Evolutionary conservation across 441 rosid genomes (phyloP).

Genomic region (Populus tomentosa): DNA sequence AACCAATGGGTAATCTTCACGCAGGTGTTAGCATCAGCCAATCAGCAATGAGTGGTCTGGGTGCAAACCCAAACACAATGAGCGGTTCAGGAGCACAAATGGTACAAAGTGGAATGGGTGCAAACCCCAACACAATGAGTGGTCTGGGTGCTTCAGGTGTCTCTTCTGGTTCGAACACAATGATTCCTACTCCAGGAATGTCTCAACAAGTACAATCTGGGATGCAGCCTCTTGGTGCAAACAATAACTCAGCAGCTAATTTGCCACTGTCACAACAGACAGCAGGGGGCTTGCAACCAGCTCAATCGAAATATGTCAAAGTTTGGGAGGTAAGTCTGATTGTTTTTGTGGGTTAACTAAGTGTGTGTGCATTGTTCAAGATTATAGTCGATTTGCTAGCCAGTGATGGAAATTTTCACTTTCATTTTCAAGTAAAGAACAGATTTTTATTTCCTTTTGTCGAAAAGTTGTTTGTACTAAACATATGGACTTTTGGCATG

Average conservation of each 20-base stretch:
- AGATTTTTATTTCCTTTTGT: background rate
- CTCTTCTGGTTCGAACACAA: slow-evolving; percentile 66
- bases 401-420: background rate
- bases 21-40: slow-evolving; percentile 46
- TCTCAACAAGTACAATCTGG: slow-evolving; percentile 71
- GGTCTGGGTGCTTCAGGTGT: slow-evolving; percentile 60
- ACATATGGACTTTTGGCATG: background rate
- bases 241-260: slow-evolving; percentile 57
- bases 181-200: slow-evolving; percentile 97
- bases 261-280: slow-evolving; percentile 74
- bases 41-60: slow-evolving; percentile 16
- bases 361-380: background rate
- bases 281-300: slow-evolving; percentile 57
- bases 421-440: background rate
- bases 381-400: background rate
- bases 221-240: slow-evolving; percentile 63
- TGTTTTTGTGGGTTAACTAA: background rate
- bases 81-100: slow-evolving; percentile 73
- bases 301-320: slow-evolving; percentile 86
- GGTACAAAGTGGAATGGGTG: slow-evolving; percentile 73
- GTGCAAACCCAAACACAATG: slow-evolving; percentile 28
- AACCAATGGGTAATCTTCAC: slow-evolving; percentile 57
- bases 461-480: background rate
- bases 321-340: slow-evolving; percentile 81
- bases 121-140: slow-evolving; percentile 67